phyloP scores from a whole-genome alignment of 2,329 filamentous ascomycete species.

The Pseudonectria buxi region DNA sequence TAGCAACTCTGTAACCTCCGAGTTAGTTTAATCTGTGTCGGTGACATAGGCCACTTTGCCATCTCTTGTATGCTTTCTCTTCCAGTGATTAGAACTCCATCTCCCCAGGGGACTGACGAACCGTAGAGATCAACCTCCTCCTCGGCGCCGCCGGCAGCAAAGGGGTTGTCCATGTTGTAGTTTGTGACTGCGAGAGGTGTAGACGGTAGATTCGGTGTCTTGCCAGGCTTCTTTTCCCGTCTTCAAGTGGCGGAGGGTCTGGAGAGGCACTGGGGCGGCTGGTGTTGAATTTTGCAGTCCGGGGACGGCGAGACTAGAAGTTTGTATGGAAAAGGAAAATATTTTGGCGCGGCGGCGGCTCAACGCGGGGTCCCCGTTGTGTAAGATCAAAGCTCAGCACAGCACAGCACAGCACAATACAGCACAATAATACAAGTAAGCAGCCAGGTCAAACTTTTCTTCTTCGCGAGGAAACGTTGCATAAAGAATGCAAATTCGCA shows the following conservation, averaged over 20 bases:
- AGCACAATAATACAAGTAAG: not conserved
- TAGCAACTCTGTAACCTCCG: conserved; percentile 58
- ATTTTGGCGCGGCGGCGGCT: conserved; percentile 14
- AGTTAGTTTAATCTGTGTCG: conserved; percentile 5
- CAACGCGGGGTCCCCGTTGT: conserved; percentile 16
- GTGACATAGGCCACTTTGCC: no score
- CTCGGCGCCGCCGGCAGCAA: conserved; percentile 20
- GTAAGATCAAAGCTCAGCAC: not conserved
- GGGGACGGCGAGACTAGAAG: conserved; percentile 10
- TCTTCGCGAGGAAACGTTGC: not conserved
- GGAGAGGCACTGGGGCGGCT: no score
- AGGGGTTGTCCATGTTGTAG: conserved; percentile 18
- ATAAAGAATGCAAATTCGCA: not conserved
- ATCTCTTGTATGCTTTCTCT: not conserved
- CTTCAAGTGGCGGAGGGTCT: no score
- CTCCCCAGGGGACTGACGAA: conserved; percentile 25
- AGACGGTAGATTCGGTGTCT: not conserved
- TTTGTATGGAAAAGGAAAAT: conserved; percentile 19
- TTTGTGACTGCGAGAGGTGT: not conserved
- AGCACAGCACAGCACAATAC: no score
- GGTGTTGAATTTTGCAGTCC: no score
- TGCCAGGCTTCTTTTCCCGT: no score
- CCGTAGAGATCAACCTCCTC: conserved; percentile 57
- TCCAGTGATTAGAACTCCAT: not conserved
- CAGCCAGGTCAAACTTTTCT: no score